phyloP scores from a whole-genome alignment of 2,329 filamentous ascomycete genomes.

The Xylariales sp. region DNA sequence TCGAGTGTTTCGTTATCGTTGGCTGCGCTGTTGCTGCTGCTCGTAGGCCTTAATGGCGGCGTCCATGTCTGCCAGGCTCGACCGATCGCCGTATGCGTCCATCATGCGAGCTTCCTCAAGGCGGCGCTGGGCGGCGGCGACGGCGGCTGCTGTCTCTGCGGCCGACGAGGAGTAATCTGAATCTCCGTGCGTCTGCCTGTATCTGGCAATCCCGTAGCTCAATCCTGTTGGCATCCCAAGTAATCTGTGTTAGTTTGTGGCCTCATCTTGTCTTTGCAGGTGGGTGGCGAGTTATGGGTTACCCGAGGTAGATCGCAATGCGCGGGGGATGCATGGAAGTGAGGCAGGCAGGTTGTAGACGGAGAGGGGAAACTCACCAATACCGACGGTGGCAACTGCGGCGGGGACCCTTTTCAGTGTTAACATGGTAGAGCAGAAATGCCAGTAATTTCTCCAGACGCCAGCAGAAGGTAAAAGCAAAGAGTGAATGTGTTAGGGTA shows the following conservation, averaged over 20 bases:
- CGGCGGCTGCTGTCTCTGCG: no score
- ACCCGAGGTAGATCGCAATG: no score
- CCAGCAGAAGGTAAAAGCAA: no score
- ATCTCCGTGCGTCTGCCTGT: no score
- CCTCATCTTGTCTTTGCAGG: neutral
- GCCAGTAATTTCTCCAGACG: neutral
- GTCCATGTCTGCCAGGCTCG: constrained; percentile 43
- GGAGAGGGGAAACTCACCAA: constrained; percentile 20
- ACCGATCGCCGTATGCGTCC: constrained; percentile 46
- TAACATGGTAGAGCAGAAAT: constrained; percentile 13
- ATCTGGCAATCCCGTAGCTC: constrained; percentile 25
- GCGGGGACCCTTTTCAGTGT: constrained; percentile 21
- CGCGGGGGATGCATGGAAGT: no score
- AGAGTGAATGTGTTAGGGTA: no score
- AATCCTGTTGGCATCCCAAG: no score
- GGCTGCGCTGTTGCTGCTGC: constrained; percentile 8
- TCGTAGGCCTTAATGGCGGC: constrained; percentile 44
- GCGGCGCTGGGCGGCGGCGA: constrained; percentile 26
- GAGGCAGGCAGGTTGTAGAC: no score
- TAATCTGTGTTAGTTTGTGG: neutral
- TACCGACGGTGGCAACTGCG: constrained; percentile 24
- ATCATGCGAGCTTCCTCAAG: constrained; percentile 32
- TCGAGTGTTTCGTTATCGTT: no score
- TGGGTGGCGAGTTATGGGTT: no score
- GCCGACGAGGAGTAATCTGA: no score